Evolutionary conservation across 768 basidiomycete genomes (phyloP).

Genomic region (Psilocybe azurescens): DNA sequence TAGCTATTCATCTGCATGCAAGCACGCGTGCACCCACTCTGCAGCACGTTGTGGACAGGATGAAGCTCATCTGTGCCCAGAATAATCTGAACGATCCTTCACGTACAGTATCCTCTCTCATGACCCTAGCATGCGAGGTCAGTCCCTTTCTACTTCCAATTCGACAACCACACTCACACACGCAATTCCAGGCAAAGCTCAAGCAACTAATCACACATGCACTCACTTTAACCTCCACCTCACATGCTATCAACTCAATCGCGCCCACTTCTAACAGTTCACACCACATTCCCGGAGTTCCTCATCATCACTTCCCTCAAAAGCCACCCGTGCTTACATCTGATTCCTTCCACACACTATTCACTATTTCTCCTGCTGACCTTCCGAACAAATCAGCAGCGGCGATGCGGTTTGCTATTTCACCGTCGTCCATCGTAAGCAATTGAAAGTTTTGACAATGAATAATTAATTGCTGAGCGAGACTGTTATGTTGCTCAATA

Average conservation of each 20-base stretch:
- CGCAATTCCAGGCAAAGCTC: constrained; percentile 64
- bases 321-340: constrained; percentile 59
- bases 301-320: constrained; percentile 37
- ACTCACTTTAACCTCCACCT: constrained; percentile 75
- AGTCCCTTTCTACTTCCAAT: constrained; percentile 15
- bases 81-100: constrained; percentile 68
- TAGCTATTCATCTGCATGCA: constrained; percentile 76
- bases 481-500: constrained; percentile 23
- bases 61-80: constrained; percentile 83
- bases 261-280: constrained; percentile 51
- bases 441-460: background rate
- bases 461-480: background rate
- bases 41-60: constrained; percentile 79
- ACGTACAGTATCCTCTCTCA: constrained; percentile 66
- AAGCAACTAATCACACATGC: constrained; percentile 87
- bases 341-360: constrained; percentile 77
- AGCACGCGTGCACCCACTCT: constrained; percentile 73
- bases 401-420: constrained; percentile 67
- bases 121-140: constrained; percentile 83
- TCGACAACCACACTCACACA: constrained; percentile 6
- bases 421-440: constrained; percentile 32
- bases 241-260: constrained; percentile 80
- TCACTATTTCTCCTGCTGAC: constrained; percentile 77
- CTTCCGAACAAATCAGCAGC: constrained; percentile 83
- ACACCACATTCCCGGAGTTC: constrained; percentile 18